A percentile compares a stretch with the other conserved stretches of the same genome.
phyloP scores from a whole-genome alignment of 192 early-diverging fungal genomes.

The Linnemannia elongata region DNA sequence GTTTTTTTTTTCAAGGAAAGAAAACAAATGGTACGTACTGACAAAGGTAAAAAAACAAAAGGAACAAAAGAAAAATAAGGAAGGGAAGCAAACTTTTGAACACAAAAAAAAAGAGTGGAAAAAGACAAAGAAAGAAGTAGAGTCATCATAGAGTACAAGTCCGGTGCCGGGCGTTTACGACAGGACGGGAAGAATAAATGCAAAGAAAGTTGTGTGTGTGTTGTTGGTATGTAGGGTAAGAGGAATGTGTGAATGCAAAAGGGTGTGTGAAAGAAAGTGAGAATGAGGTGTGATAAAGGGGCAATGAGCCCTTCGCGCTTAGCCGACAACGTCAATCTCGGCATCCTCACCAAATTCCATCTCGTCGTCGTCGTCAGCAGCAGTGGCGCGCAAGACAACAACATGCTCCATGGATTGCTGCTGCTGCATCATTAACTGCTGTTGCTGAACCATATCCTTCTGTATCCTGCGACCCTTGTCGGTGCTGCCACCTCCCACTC shows the following conservation, averaged over 20 bases:
- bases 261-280: not conserved
- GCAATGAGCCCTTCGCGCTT: not conserved
- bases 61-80: not conserved
- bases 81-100: not conserved
- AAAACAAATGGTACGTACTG: not conserved
- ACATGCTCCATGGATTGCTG: not conserved
- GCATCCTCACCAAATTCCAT: conserved; percentile 47
- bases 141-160: conserved; percentile 34
- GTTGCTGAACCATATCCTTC: conserved; percentile 27
- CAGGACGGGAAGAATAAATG: conserved; percentile 15
- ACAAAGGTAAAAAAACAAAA: conserved; percentile 3
- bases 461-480: conserved; percentile 29
- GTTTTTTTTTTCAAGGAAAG: not conserved
- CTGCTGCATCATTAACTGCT: conserved; percentile 10
- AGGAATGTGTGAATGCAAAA: conserved; percentile 4
- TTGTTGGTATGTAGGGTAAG: not conserved
- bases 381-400: conserved; percentile 19
- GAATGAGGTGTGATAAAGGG: not conserved
- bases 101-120: conserved; percentile 1
- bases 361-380: conserved; percentile 6
- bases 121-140: conserved; percentile 20
- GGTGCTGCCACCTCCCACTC: conserved; percentile 23
- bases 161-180: not conserved
- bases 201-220: not conserved
- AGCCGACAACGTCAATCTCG: conserved; percentile 54